These are phyloP conservation scores for Sclerotinia subarctica DNA, from an alignment of 2,329 filamentous ascomycete species.

Conservation along the genomic window DNA sequence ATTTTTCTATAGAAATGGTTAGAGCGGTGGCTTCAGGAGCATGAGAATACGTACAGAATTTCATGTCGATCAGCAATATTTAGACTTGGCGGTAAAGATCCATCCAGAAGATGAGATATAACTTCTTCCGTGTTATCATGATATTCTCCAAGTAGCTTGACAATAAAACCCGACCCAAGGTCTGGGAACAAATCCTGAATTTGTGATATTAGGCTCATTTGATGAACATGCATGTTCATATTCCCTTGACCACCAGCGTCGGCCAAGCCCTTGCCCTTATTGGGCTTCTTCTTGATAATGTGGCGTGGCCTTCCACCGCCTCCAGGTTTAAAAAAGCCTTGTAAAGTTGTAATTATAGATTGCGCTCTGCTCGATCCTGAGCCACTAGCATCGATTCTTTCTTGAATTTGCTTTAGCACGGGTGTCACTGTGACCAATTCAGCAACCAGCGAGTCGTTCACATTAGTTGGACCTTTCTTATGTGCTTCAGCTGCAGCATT, in stretches of 20 bases:
- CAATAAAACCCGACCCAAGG: constrained; percentile 77
- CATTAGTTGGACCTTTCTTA: constrained; percentile 52
- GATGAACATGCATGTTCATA: constrained; percentile 60
- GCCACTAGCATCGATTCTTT: constrained; percentile 49
- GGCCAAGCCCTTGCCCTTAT: constrained; percentile 46
- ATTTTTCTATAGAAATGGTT: constrained; percentile 27
- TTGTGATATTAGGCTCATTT: constrained; percentile 79
- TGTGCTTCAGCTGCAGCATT: constrained; percentile 68
- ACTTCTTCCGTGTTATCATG: constrained; percentile 73
- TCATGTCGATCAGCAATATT: constrained; percentile 61
- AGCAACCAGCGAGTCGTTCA: constrained; percentile 71
- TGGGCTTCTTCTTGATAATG: constrained; percentile 37
- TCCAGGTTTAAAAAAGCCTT: constrained; percentile 56
- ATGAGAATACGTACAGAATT: constrained; percentile 40
- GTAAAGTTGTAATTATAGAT: constrained; percentile 59
- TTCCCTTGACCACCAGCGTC: constrained; percentile 46
- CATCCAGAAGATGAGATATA: constrained; percentile 77
- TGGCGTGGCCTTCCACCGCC: constrained; percentile 51
- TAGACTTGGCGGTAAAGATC: constrained; percentile 68
- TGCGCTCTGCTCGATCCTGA: constrained; percentile 54
- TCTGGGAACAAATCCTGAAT: constrained; percentile 94
- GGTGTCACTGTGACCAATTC: constrained; percentile 81
- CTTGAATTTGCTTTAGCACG: constrained; percentile 61
- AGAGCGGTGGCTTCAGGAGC: background rate
- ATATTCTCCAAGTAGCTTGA: constrained; percentile 77